phyloP scores from a whole-genome alignment of 2,329 filamentous ascomycete species.

The Amauroascus verrucosus region DNA sequence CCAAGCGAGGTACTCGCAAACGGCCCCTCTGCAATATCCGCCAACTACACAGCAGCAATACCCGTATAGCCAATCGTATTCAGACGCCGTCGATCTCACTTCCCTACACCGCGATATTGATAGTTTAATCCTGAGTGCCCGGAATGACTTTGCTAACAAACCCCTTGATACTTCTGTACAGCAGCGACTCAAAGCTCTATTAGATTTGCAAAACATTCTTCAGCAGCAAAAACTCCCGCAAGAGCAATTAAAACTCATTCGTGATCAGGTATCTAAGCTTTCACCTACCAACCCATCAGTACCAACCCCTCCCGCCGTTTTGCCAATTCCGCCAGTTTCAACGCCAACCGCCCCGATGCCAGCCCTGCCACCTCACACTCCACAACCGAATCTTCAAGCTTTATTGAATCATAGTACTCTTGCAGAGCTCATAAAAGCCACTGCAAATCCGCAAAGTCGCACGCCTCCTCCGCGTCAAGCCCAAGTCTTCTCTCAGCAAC shows the following conservation, averaged over 20 bases:
- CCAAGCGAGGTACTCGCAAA: neutral
- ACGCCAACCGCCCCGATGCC: slow-evolving; percentile 11
- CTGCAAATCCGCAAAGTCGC: slow-evolving; percentile 31
- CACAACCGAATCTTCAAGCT: slow-evolving; percentile 23
- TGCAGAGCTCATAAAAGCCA: slow-evolving; percentile 37
- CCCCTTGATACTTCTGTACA: slow-evolving; percentile 66
- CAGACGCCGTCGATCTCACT: slow-evolving; percentile 47
- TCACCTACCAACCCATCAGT: slow-evolving; percentile 17
- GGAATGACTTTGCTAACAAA: slow-evolving; percentile 63
- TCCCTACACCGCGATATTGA: slow-evolving; percentile 75
- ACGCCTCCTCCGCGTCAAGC: slow-evolving; percentile 40
- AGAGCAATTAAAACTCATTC: slow-evolving; percentile 74
- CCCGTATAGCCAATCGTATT: slow-evolving; percentile 22
- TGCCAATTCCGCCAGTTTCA: slow-evolving; percentile 17
- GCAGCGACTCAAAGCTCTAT: slow-evolving; percentile 69
- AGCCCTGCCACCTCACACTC: slow-evolving; percentile 17
- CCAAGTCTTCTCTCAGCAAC: slow-evolving; percentile 40
- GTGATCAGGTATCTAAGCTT: slow-evolving; percentile 72
- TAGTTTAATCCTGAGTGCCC: slow-evolving; percentile 61
- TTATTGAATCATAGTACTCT: slow-evolving; percentile 36
- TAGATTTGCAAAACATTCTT: slow-evolving; percentile 73
- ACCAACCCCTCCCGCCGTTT: slow-evolving; percentile 19
- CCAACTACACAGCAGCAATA: slow-evolving; percentile 6
- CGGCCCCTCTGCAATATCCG: slow-evolving; percentile 2
- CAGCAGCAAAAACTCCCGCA: slow-evolving; percentile 66